phyloP scores from a whole-genome alignment of 2,329 filamentous ascomycete genomes.

The Monilinia vaccinii-corymbosi region DNA sequence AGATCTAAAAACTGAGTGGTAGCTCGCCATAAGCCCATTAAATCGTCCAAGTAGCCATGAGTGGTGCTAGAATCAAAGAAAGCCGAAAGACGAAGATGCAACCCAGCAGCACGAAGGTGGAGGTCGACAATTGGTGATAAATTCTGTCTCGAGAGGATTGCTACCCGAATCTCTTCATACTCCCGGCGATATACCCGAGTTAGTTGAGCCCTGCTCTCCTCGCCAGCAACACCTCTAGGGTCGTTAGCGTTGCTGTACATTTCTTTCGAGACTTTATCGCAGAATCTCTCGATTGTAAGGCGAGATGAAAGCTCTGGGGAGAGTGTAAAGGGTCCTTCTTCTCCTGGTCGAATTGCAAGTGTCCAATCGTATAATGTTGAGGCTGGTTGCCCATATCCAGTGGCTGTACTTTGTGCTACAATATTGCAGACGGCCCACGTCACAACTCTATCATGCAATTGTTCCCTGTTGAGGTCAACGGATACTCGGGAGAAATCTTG shows the following conservation, averaged over 20 bases:
- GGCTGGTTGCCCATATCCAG: slow-evolving; percentile 73
- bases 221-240: slow-evolving; percentile 57
- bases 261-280: slow-evolving; percentile 68
- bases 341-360: slow-evolving; percentile 50
- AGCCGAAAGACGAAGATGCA: slow-evolving; percentile 69
- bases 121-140: slow-evolving; percentile 52
- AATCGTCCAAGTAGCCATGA: slow-evolving; percentile 61
- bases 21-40: slow-evolving; percentile 67
- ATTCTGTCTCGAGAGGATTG: slow-evolving; percentile 45
- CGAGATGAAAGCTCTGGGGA: slow-evolving; percentile 56
- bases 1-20: slow-evolving; percentile 59
- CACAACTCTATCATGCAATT: slow-evolving; percentile 66
- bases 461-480: slow-evolving; percentile 67
- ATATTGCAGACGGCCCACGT: slow-evolving; percentile 85
- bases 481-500: slow-evolving; percentile 74
- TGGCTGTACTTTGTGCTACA: slow-evolving; percentile 72
- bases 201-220: slow-evolving; percentile 57
- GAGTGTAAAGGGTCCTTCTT: slow-evolving; percentile 49
- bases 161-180: slow-evolving; percentile 52
- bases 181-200: slow-evolving; percentile 59
- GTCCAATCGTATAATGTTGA: slow-evolving; percentile 72
- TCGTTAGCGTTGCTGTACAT: slow-evolving; percentile 73
- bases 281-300: slow-evolving; percentile 64
- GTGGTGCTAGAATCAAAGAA: slow-evolving; percentile 73
- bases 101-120: slow-evolving; percentile 61